Conservation (phyloP, 139 green algal genomes). For the Chlamydomonas sp. region DNA sequence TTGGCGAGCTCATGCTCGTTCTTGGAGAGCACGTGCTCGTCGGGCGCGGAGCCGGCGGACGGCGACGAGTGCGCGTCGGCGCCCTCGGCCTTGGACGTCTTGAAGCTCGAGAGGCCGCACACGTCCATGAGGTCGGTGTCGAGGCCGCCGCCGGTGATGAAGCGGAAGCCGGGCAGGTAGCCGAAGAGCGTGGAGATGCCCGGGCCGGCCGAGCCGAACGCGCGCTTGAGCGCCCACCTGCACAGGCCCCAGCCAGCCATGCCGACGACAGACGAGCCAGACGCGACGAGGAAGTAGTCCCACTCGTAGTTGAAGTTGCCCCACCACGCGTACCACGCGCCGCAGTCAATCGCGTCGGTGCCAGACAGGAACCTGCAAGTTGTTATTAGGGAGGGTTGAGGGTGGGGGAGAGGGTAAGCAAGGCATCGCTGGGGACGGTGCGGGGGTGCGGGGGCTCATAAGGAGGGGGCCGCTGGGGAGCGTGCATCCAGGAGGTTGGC, state of each 20-base stretch:
- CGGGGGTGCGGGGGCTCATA: no score
- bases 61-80: neutral
- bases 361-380: neutral
- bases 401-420: no score
- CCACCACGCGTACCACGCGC: conserved; percentile 27
- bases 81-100: neutral
- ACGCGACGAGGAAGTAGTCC: conserved; percentile 29
- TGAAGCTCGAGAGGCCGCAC: neutral
- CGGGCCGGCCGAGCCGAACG: conserved; percentile 4
- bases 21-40: no score
- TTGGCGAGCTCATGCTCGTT: no score
- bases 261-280: conserved; percentile 20
- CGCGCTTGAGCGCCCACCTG: neutral
- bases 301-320: conserved; percentile 27
- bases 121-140: neutral
- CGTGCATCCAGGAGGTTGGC: no score
- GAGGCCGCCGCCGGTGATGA: conserved; percentile 18
- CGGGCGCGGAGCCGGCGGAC: no score
- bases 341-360: neutral
- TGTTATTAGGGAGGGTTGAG: no score
- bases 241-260: conserved; percentile 19
- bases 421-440: no score
- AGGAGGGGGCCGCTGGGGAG: no score
- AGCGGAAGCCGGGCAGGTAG: conserved; percentile 21
- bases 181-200: conserved; percentile 14